A percentile compares a stretch with the other conserved stretches of the same genome.
Evolutionary conservation across 2,329 filamentous ascomycete species (phyloP).

Genomic region (Fusarium proliferatum): DNA sequence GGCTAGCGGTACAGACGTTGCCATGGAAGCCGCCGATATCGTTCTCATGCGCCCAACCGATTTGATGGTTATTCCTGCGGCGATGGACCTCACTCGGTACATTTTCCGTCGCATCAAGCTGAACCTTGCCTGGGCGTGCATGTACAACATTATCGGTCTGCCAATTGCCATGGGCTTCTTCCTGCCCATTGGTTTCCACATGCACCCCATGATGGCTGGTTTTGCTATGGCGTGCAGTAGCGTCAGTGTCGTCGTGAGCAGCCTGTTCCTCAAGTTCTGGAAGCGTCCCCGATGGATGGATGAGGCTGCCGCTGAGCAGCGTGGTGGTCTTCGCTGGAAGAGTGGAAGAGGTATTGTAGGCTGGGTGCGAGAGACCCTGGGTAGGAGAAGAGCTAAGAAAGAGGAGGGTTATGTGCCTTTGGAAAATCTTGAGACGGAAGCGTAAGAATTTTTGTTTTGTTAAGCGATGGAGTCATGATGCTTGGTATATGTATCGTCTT

Average conservation of each 20-base stretch:
- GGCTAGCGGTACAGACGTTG: conserved; percentile 91
- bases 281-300: conserved; percentile 88
- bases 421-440: conserved; percentile 59
- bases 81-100: conserved; percentile 80
- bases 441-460: conserved; percentile 11
- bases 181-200: conserved; percentile 84
- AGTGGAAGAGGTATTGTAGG: conserved; percentile 57
- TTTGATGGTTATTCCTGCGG: conserved; percentile 90
- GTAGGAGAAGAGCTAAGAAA: conserved; percentile 52
- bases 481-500: conserved; percentile 6
- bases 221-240: conserved; percentile 93
- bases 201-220: conserved; percentile 94
- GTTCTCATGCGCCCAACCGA: conserved; percentile 95
- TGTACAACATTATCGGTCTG: conserved; percentile 91
- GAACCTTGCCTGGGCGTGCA: conserved; percentile 91
- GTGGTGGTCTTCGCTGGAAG: conserved; percentile 58
- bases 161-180: conserved; percentile 98
- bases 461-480: conserved; percentile 22
- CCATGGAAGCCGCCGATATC: conserved; percentile 96
- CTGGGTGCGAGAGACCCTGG: conserved; percentile 55
- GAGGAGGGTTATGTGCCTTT: conserved; percentile 71
- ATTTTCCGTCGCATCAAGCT: conserved; percentile 95
- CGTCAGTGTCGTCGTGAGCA: conserved; percentile 88
- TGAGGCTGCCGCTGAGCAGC: conserved; percentile 71
- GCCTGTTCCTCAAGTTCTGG: conserved; percentile 88